These are phyloP conservation scores for Jaltomata sinuosa DNA, from an alignment of 257 asterid species.

Conservation along the genomic window DNA sequence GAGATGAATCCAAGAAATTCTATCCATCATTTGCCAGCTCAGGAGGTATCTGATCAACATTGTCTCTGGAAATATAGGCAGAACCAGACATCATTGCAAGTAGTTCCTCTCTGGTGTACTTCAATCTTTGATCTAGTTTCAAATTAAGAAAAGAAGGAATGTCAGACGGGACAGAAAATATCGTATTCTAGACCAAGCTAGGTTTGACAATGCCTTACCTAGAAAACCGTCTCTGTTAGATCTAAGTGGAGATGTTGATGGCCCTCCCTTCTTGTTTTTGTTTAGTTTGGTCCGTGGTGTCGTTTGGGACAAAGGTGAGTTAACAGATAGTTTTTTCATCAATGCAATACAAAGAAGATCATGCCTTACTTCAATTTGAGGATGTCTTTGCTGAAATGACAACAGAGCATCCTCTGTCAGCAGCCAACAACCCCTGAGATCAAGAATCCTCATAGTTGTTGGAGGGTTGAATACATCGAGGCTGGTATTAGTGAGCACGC, in stretches of 20 bases:
- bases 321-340: slow-evolving; percentile 13
- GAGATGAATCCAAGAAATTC: neutral
- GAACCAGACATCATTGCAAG: slow-evolving; percentile 40
- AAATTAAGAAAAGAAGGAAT: neutral
- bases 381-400: slow-evolving; percentile 43
- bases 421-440: slow-evolving; percentile 91
- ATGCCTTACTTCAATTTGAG: slow-evolving; percentile 57
- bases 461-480: slow-evolving; percentile 49
- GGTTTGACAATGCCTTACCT: slow-evolving; percentile 34
- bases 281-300: slow-evolving; percentile 7
- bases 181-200: neutral
- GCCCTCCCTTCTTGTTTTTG: slow-evolving; percentile 28
- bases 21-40: neutral
- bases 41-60: slow-evolving; percentile 9
- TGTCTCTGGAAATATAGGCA: slow-evolving; percentile 12
- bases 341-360: slow-evolving; percentile 27
- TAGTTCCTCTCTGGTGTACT: slow-evolving; percentile 64
- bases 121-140: slow-evolving; percentile 79
- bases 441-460: slow-evolving; percentile 45
- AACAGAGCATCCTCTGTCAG: slow-evolving; percentile 42
- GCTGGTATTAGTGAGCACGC: slow-evolving; percentile 54
- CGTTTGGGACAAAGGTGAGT: slow-evolving; percentile 25
- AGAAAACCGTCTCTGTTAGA: slow-evolving; percentile 15
- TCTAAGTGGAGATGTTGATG: slow-evolving; percentile 15
- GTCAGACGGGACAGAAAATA: neutral